phyloP scores from a whole-genome alignment of 2,329 filamentous ascomycete genomes.

The Aureobasidium leucospermi region DNA sequence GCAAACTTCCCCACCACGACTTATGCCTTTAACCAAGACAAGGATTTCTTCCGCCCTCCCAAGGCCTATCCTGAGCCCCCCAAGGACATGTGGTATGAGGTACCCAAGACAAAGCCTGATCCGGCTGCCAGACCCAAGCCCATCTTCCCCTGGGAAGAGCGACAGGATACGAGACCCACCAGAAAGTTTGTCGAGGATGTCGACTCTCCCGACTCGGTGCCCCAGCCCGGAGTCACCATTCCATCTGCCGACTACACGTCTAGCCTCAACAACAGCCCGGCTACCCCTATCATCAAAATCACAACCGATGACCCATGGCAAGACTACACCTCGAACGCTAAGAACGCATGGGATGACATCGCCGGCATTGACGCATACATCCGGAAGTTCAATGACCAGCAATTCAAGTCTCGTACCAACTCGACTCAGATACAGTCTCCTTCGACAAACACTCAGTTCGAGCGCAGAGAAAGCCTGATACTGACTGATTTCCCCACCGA shows the following conservation, averaged over 20 bases:
- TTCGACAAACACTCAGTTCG: slow-evolving; percentile 16
- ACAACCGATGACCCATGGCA: slow-evolving; percentile 59
- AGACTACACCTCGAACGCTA: slow-evolving; percentile 54
- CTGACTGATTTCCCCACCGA: slow-evolving; percentile 84
- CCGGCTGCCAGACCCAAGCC: slow-evolving; percentile 55
- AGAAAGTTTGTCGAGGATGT: slow-evolving; percentile 59
- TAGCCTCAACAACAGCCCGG: slow-evolving; percentile 8
- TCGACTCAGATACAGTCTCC: slow-evolving; percentile 17
- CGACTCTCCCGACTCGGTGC: slow-evolving; percentile 15
- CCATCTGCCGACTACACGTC: not conserved
- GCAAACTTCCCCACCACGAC: slow-evolving; percentile 69
- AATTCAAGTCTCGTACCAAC: slow-evolving; percentile 46
- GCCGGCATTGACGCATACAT: slow-evolving; percentile 86
- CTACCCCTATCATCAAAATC: slow-evolving; percentile 41
- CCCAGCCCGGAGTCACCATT: slow-evolving; percentile 14
- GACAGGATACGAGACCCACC: slow-evolving; percentile 54
- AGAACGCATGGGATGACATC: slow-evolving; percentile 88
- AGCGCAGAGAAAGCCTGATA: slow-evolving; percentile 51
- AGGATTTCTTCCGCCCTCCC: slow-evolving; percentile 68
- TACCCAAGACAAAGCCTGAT: slow-evolving; percentile 54
- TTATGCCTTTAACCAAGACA: slow-evolving; percentile 78
- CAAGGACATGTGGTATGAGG: slow-evolving; percentile 79
- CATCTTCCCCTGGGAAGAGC: slow-evolving; percentile 87
- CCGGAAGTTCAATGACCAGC: slow-evolving; percentile 57
- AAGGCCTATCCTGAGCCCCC: slow-evolving; percentile 73